Percentiles rank a stretch among this genome's conserved stretches.
phyloP scores from a whole-genome alignment of 768 basidiomycete species.

The Trametes cubensis region DNA sequence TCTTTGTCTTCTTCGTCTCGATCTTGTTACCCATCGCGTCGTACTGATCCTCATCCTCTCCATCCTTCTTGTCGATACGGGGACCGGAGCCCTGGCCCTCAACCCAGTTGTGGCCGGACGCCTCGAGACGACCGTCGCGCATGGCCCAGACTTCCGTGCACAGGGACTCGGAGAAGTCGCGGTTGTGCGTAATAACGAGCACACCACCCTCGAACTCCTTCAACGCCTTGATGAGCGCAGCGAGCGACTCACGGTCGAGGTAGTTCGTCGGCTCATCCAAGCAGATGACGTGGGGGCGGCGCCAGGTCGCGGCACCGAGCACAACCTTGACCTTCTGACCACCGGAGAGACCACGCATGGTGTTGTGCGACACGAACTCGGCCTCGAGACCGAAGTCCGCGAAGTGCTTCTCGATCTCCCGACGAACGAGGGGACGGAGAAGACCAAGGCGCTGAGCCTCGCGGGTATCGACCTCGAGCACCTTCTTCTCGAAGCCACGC shows the following conservation, averaged over 20 bases:
- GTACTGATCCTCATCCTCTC: slow-evolving; percentile 87
- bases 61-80: slow-evolving; percentile 92
- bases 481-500: slow-evolving; percentile 99
- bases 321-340: slow-evolving; percentile 99
- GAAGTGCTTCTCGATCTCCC: slow-evolving; percentile 99
- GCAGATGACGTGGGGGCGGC: slow-evolving; percentile 96
- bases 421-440: slow-evolving; percentile 94
- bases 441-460: slow-evolving; percentile 97
- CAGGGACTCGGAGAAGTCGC: slow-evolving; percentile 98
- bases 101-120: slow-evolving; percentile 99
- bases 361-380: slow-evolving; percentile 99
- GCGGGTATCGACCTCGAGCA: slow-evolving; percentile 94
- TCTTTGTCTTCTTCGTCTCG: slow-evolving; percentile 82
- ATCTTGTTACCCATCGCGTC: slow-evolving; percentile 99
- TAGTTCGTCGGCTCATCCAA: slow-evolving; percentile 99
- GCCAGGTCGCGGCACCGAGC: slow-evolving; percentile 98
- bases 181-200: slow-evolving; percentile 96
- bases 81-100: slow-evolving; percentile 96
- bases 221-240: slow-evolving; percentile 96
- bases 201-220: slow-evolving; percentile 99
- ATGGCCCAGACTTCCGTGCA: slow-evolving; percentile 99
- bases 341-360: slow-evolving; percentile 97
- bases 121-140: slow-evolving; percentile 94
- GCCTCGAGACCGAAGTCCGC: slow-evolving; percentile 99
- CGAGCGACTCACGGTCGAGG: slow-evolving; percentile 98